Percentiles rank a stretch among this genome's conserved stretches.
Conservation (phyloP, 352 stramenopile species). For the Phytopythium sindhum region DNA sequence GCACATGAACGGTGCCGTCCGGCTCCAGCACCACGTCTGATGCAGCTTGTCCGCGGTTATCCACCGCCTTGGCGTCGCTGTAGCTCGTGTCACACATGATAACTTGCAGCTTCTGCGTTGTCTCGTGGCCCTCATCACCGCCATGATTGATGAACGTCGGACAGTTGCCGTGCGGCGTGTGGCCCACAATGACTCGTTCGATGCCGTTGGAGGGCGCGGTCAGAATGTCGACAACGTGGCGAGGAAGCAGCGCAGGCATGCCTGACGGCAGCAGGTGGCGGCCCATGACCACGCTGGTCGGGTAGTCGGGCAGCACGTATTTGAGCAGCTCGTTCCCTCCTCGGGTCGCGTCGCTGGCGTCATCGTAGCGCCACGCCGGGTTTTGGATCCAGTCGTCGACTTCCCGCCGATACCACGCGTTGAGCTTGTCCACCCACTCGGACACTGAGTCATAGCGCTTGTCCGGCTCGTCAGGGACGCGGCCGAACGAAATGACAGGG, state of each 20-base stretch:
- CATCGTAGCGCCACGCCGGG: constrained; percentile 71
- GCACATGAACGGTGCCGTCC: constrained; percentile 40
- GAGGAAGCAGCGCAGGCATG: constrained; percentile 63
- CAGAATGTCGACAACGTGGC: constrained; percentile 45
- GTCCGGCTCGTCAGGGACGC: constrained; percentile 51
- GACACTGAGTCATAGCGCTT: constrained; percentile 27
- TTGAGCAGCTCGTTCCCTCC: constrained; percentile 67
- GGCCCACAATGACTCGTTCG: constrained; percentile 85
- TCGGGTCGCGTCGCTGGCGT: constrained; percentile 21
- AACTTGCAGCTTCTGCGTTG: constrained; percentile 57
- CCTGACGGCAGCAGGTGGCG: constrained; percentile 65
- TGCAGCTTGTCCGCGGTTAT: constrained; percentile 80
- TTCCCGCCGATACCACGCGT: constrained; percentile 75
- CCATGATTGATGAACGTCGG: constrained; percentile 81
- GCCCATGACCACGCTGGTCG: constrained; percentile 70
- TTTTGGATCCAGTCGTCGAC: constrained; percentile 74
- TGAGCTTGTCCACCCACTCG: constrained; percentile 76
- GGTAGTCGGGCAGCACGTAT: constrained; percentile 64
- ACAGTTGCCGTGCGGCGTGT: constrained; percentile 91
- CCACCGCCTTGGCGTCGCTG: constrained; percentile 60
- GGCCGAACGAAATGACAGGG: constrained; percentile 48
- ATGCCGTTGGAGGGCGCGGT: constrained; percentile 55
- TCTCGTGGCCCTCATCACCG: constrained; percentile 5
- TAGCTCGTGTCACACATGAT: constrained; percentile 94
- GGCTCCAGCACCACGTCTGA: constrained; percentile 74